phyloP scores from a whole-genome alignment of 768 basidiomycete genomes.

The Lanmaoa pseudosensibilis region DNA sequence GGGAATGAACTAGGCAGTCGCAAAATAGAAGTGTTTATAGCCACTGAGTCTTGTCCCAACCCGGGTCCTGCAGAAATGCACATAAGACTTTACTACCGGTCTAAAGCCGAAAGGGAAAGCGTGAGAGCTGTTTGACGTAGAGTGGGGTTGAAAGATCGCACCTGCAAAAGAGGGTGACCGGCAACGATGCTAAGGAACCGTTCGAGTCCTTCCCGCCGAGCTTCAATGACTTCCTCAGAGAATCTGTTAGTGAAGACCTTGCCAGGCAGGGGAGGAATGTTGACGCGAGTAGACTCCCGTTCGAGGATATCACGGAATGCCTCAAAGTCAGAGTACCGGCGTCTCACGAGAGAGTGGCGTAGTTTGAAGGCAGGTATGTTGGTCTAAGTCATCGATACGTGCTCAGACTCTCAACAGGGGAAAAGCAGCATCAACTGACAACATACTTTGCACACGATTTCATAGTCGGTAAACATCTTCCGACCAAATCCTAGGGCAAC shows the following conservation, averaged over 20 bases:
- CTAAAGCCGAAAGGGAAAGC: conserved; percentile 36
- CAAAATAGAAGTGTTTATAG: conserved; percentile 39
- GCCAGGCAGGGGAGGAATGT: conserved; percentile 95
- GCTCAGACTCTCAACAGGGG: conserved; percentile 5
- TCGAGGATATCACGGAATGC: conserved; percentile 98
- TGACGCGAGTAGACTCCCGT: conserved; percentile 94
- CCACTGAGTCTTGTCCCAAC: conserved; percentile 86
- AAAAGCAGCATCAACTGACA: background rate
- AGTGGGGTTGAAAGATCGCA: conserved; percentile 34
- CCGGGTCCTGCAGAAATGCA: conserved; percentile 92
- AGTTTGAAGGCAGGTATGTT: conserved; percentile 99
- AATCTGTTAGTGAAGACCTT: conserved; percentile 99
- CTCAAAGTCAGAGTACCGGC: conserved; percentile 92
- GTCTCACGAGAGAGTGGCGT: conserved; percentile 84
- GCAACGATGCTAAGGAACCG: conserved; percentile 95
- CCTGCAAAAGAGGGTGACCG: conserved; percentile 95
- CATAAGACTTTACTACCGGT: conserved; percentile 97
- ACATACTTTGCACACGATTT: conserved; percentile 91
- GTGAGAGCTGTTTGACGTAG: conserved; percentile 4
- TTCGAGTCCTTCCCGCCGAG: conserved; percentile 88
- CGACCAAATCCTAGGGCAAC: conserved; percentile 70
- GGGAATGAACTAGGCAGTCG: background rate
- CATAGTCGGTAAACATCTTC: conserved; percentile 99
- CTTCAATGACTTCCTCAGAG: conserved; percentile 96
- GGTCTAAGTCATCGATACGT: conserved; percentile 52